Evolutionary conservation across 2,329 filamentous ascomycete genomes (phyloP), one percentile per base, ranked within the genome.

Genomic region (Parastagonospora avenae): DNA sequence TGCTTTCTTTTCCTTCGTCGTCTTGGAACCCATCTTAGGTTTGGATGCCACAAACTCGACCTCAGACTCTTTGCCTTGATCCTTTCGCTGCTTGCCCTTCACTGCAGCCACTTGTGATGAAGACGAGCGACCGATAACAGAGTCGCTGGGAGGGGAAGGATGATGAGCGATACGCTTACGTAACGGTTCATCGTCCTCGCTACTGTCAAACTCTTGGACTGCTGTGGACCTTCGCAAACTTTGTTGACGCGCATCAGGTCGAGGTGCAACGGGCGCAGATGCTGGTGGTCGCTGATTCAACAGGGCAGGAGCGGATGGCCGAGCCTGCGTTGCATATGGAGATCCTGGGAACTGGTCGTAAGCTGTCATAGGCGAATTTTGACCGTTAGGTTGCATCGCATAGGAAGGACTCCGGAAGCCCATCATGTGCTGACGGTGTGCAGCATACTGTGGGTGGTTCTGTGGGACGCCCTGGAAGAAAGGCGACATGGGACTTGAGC

Each of bases 151-250:
- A 11, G 40, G 41, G 2, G 55, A 54, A 35, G 43, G 37, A 11
- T 55, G 53, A 16, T 52, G 58, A 8, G 41, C 49, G 2, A 48
- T 30, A 8, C 60, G 54, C 4, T 48, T 54, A 12, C 15, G 36
- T 12, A 68, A 39, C 1, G 62, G 59, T 32, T 65, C 55, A 30
- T 63, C 59, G 4, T 66, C 62, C 43, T 65, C 55, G 8, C 55
- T 59, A 4, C 2, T 35, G 8, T 45, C 40, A 2, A 28, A 29
- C 7, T 44, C n/a, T 4, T 43, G 42, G 6, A 24, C 19, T 24
- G 19, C 19, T 3, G 19, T 5, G 5, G 19, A 24, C 5, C 19
- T 24, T 24, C 5, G 19, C 5, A 5, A 5, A 5, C 19, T 5
- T 24, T 24, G 19, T 24, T 24, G 19, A 24, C 19, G 19, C 19